phyloP scores from a whole-genome alignment of 768 basidiomycete species.

The Melanogaster broomeanus region DNA sequence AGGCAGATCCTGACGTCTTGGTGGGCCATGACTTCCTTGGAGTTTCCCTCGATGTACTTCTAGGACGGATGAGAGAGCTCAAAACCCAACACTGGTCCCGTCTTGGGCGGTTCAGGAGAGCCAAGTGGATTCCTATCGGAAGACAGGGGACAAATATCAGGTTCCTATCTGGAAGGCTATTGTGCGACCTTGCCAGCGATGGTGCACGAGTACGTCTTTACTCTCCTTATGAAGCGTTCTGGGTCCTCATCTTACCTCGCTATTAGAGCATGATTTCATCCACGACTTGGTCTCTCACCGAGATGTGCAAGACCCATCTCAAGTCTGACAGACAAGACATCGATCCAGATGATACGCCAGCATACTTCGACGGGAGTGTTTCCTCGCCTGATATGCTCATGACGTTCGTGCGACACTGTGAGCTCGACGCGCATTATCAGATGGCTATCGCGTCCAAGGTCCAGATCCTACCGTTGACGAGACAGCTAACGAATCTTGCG shows the following conservation, averaged over 20 bases:
- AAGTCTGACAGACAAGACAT: constrained; percentile 88
- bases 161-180: constrained; percentile 80
- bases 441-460: constrained; percentile 97
- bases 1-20: constrained; percentile 91
- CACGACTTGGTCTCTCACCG: constrained; percentile 96
- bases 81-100: constrained; percentile 95
- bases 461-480: constrained; percentile 89
- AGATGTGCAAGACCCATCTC: constrained; percentile 93
- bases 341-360: constrained; percentile 91
- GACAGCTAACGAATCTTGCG: constrained; percentile 91
- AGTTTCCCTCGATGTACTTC: constrained; percentile 84
- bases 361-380: constrained; percentile 84
- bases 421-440: constrained; percentile 93
- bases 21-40: constrained; percentile 95
- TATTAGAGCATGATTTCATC: constrained; percentile 91
- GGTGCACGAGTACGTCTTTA: constrained; percentile 74
- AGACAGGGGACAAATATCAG: constrained; percentile 82
- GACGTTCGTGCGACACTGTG: constrained; percentile 91
- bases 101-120: constrained; percentile 84
- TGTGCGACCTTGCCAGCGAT: constrained; percentile 94
- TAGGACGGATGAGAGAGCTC: constrained; percentile 88
- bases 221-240: neutral
- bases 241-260: neutral
- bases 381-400: constrained; percentile 75
- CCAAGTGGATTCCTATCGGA: constrained; percentile 80